Evolutionary conservation across 345 rosid species (phyloP).

Genomic region (Aethionema arabicum): DNA sequence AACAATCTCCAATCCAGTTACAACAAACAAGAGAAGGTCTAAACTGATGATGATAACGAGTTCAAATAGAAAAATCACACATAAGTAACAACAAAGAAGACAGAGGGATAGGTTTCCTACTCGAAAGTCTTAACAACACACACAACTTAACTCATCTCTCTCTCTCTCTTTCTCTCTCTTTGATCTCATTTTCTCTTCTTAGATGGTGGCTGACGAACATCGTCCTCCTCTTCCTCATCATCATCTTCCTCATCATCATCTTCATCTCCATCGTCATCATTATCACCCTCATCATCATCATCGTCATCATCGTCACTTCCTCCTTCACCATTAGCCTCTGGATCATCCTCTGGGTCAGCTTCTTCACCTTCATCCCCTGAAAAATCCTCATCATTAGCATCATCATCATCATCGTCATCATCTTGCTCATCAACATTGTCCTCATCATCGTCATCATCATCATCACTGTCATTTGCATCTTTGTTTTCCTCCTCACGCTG

Average conservation of each 20-base stretch:
- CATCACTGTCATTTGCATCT: slow-evolving; percentile 57
- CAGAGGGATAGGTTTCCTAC: too few relatives aligned
- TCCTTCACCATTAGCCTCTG: slow-evolving; percentile 53
- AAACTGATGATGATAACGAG: too few relatives aligned
- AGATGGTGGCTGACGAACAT: slow-evolving; percentile 55
- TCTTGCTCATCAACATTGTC: slow-evolving; percentile 39
- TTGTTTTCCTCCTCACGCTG: slow-evolving; percentile 44
- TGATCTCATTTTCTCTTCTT: slow-evolving; percentile 58
- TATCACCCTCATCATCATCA: slow-evolving; percentile 41
- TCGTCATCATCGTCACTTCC: slow-evolving; percentile 56
- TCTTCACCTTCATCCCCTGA: slow-evolving; percentile 56
- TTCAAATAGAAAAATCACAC: too few relatives aligned
- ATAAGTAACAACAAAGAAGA: too few relatives aligned
- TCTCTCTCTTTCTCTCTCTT: slow-evolving; percentile 1
- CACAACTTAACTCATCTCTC: not conserved
- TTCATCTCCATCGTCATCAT: slow-evolving; percentile 37
- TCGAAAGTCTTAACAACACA: slow-evolving; percentile 1
- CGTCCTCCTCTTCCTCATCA: slow-evolving; percentile 37
- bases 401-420: slow-evolving; percentile 46
- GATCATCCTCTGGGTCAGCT: slow-evolving; percentile 62
- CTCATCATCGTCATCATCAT: slow-evolving; percentile 41
- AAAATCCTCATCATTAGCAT: slow-evolving; percentile 50
- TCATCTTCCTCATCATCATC: slow-evolving; percentile 42
- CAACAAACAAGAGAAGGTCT: too few relatives aligned
- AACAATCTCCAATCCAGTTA: too few relatives aligned